Percentiles rank a stretch among this genome's conserved stretches.
phyloP scores from a whole-genome alignment of 2,329 filamentous ascomycete species.

The Bipolaris sorokiniana region DNA sequence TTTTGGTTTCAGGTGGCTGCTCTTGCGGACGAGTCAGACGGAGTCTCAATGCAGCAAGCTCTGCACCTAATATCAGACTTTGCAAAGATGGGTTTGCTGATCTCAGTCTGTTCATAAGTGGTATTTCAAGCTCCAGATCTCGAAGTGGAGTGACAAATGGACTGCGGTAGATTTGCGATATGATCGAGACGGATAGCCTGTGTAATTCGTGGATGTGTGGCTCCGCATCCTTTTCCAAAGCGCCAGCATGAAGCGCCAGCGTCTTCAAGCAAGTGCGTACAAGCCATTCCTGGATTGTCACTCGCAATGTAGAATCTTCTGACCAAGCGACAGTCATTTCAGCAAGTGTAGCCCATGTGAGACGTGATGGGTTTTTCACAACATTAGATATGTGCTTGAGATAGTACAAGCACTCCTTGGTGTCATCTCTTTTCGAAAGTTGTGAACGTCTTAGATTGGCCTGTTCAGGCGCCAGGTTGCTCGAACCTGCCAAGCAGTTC shows the following conservation, averaged over 20 bases:
- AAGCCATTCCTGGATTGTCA: constrained; percentile 69
- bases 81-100: constrained; percentile 70
- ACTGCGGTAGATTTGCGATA: constrained; percentile 68
- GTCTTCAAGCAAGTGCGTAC: constrained; percentile 69
- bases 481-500: constrained; percentile 31
- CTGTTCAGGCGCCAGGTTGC: constrained; percentile 24
- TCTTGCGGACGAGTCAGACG: constrained; percentile 42
- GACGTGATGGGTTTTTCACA: constrained; percentile 70
- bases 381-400: constrained; percentile 76
- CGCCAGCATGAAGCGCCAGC: constrained; percentile 56
- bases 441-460: background rate
- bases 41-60: constrained; percentile 75
- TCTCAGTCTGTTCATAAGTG: constrained; percentile 71
- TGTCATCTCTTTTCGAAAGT: constrained; percentile 61
- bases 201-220: constrained; percentile 68
- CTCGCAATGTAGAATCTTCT: constrained; percentile 55
- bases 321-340: constrained; percentile 63
- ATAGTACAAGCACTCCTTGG: constrained; percentile 79
- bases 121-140: constrained; percentile 70
- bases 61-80: constrained; percentile 77
- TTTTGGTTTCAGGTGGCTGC: constrained; percentile 29
- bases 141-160: constrained; percentile 66
- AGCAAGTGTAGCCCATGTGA: constrained; percentile 73
- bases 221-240: constrained; percentile 42
- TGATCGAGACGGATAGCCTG: constrained; percentile 70